Evolutionary conservation across 192 early-diverging fungal genomes (phyloP), one percentile per base, ranked within the genome.

Genomic region (Phlyctochytrium arcticum): DNA sequence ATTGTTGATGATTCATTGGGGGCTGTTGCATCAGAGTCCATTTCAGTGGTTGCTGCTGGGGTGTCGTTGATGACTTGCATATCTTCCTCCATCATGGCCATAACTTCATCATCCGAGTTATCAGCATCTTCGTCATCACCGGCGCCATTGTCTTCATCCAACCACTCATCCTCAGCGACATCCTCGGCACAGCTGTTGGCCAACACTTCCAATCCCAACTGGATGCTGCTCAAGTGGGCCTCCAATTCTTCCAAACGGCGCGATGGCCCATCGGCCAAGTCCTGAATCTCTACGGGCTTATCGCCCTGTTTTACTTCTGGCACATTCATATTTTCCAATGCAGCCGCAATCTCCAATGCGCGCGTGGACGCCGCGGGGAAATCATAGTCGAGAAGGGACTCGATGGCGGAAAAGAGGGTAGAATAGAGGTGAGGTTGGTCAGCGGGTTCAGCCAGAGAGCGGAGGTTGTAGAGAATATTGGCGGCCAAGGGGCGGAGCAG

Each of bases 151-250:
- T 78, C 49, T 12, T 39, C 65, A 6, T 68, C 70, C 46, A 62
- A 60, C 73, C 67, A 75, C 3, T 75, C 70, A 50, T 79, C 73
- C 27, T 80, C 78, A 17, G 70, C 69, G 56, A 65, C 69, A 27
- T 82, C 86, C 5, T 78, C 78, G 56, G 36, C 48, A 31, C 26
- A 39, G 42, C 94, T 84, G 60, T 91, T 92, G 47, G 93, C 83
- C 3, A 94, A 76, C 27, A 97, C 59, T 69, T 97, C 94, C 27
- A 97, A 72, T 15, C 82, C 79, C 19, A 93, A 65, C 50, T 89
- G 88, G 6, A 91, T 66, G 7, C 82, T 86, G 19, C 72, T 79
- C 53, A 92, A 42, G 9, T 77, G 76, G 0, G 72, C 72, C 60
- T 87, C 82, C 30, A 86, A 65, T n/a, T 58, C 10, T 72, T 55